Percentiles rank a stretch among this genome's conserved stretches.
Evolutionary conservation across 768 basidiomycete genomes (phyloP).

Genomic region (Psilocybe azurescens): DNA sequence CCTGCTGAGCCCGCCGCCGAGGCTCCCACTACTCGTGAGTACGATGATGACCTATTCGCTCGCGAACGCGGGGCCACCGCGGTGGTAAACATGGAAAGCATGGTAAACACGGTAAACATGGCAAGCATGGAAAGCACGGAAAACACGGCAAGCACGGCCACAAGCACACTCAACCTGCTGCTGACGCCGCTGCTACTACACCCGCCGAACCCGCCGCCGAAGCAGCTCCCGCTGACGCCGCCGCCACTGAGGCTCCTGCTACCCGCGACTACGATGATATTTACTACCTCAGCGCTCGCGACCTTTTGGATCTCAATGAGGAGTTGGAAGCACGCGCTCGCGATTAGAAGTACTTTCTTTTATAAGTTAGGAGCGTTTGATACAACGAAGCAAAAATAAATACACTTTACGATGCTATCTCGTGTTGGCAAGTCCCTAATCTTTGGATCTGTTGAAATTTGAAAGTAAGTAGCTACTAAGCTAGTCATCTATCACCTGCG

Average conservation of each 20-base stretch:
- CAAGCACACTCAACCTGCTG: constrained; percentile 1
- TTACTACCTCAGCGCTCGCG: constrained; percentile 8
- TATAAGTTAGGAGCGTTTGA: too few relatives aligned
- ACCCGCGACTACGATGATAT: constrained; percentile 2
- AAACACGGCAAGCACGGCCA: constrained; percentile 1
- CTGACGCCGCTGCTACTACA: constrained; percentile 1
- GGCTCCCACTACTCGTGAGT: constrained; percentile 1
- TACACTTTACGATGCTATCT: too few relatives aligned
- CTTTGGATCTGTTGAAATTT: too few relatives aligned
- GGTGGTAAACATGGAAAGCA: neutral
- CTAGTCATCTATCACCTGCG: too few relatives aligned
- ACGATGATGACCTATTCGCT: neutral
- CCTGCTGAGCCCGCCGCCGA: neutral
- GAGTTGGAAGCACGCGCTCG: constrained; percentile 8
- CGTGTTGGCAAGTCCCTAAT: too few relatives aligned
- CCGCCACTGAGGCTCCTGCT: constrained; percentile 3
- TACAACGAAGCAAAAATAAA: too few relatives aligned
- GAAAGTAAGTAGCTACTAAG: too few relatives aligned
- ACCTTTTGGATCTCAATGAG: constrained; percentile 12
- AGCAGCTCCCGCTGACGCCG: neutral
- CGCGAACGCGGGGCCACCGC: neutral
- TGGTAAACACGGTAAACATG: neutral
- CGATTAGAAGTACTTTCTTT: neutral
- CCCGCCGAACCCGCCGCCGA: constrained; percentile 3
- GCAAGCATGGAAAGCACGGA: neutral